Conservation (phyloP, 1,284 basidiomycete genomes). For the Ustilago lituana region DNA sequence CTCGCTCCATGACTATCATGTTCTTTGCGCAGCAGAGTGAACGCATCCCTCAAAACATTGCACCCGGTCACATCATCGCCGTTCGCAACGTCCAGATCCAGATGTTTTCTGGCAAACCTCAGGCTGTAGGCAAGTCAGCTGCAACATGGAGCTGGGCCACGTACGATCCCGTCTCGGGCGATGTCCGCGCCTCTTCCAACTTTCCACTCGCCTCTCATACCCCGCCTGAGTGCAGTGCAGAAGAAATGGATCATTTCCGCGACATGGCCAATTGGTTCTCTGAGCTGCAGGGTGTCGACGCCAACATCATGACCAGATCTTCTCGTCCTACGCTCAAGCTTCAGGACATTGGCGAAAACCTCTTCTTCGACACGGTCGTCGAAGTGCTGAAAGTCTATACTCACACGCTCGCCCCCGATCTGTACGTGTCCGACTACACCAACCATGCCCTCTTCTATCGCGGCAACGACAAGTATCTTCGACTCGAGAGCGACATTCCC, state of each 20-base stretch:
- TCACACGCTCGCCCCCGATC: conserved; percentile 43
- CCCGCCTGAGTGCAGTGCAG: conserved; percentile 32
- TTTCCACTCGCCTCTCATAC: conserved; percentile 31
- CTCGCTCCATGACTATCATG: conserved; percentile 39
- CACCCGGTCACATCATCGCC: conserved; percentile 35
- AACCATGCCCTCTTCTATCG: conserved; percentile 43
- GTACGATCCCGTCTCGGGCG: conserved; percentile 40
- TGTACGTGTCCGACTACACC: conserved; percentile 63
- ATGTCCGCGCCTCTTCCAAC: conserved; percentile 32
- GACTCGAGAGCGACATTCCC: conserved; percentile 13
- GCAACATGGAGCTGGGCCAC: conserved; percentile 37
- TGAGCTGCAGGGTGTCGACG: conserved; percentile 32
- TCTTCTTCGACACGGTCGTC: conserved; percentile 54
- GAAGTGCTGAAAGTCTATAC: conserved; percentile 57
- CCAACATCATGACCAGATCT: conserved; percentile 21
- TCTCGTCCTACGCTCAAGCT: conserved; percentile 37
- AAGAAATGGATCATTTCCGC: conserved; percentile 47
- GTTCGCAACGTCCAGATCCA: conserved; percentile 41
- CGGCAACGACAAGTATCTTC: conserved; percentile 50
- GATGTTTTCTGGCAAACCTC: conserved; percentile 38
- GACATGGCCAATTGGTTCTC: conserved; percentile 42
- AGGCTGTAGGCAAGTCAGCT: conserved; percentile 41
- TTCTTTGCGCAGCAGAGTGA: conserved; percentile 35
- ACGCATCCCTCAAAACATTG: conserved; percentile 29
- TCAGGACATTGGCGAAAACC: conserved; percentile 30